These are phyloP conservation scores for Phytophthora ohioensis DNA, from an alignment of 352 stramenopile genomes.

Conservation along the genomic window DNA sequence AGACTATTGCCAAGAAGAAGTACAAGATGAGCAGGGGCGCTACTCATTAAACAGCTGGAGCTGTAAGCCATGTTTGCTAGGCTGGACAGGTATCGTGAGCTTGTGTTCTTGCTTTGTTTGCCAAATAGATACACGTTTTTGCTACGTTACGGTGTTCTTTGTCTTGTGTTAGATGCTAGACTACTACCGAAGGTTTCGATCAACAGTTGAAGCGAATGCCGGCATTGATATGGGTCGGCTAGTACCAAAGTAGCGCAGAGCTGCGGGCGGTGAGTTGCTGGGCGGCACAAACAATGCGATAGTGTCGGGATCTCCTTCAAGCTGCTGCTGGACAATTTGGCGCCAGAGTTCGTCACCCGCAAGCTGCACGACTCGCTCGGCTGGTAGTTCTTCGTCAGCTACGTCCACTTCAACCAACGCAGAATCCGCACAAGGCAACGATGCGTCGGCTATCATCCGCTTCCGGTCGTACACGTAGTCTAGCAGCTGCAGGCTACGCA, in stretches of 20 bases:
- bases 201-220: constrained; percentile 58
- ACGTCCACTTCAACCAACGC: constrained; percentile 61
- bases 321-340: constrained; percentile 52
- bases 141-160: constrained; percentile 18
- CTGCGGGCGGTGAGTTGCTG: constrained; percentile 69
- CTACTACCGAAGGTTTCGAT: constrained; percentile 41
- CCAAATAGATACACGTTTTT: constrained; percentile 59
- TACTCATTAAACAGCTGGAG: constrained; percentile 53
- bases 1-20: constrained; percentile 90
- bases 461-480: constrained; percentile 80
- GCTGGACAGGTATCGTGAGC: constrained; percentile 18
- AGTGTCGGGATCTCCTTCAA: constrained; percentile 41
- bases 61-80: constrained; percentile 8
- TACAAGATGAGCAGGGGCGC: constrained; percentile 76
- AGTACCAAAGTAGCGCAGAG: constrained; percentile 68
- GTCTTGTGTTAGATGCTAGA: constrained; percentile 1
- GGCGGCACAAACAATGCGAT: constrained; percentile 60
- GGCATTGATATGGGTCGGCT: constrained; percentile 50
- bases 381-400: constrained; percentile 37
- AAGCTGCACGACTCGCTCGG: constrained; percentile 41
- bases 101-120: constrained; percentile 36
- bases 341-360: constrained; percentile 59
- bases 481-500: constrained; percentile 74
- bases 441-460: constrained; percentile 53
- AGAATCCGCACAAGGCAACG: constrained; percentile 61